These are phyloP conservation scores for Suhomyces wounanorum DNA, from an alignment of 1,139 yeast species.

Conservation along the genomic window DNA sequence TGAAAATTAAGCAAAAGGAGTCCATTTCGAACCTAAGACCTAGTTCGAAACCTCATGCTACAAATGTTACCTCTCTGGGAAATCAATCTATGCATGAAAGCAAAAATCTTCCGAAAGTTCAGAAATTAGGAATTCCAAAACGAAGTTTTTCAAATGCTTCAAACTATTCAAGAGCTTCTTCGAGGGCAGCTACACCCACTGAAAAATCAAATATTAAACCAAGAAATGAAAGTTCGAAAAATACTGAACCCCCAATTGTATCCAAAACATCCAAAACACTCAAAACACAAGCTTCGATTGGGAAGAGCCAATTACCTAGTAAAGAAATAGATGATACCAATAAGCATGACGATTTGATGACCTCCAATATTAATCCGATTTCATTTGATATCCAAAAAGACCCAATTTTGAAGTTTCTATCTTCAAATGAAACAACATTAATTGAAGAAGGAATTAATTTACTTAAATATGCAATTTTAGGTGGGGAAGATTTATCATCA, in stretches of 20 bases:
- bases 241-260: background rate
- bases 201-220: slow-evolving; percentile 6
- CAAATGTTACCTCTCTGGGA: background rate
- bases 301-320: background rate
- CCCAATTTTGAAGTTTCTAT: slow-evolving; percentile 39
- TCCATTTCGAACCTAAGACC: slow-evolving; percentile 24
- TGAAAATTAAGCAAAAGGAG: slow-evolving; percentile 27
- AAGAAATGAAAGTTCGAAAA: background rate
- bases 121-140: slow-evolving; percentile 7
- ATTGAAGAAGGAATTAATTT: slow-evolving; percentile 40
- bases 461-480: slow-evolving; percentile 41
- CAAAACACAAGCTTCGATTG: background rate
- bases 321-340: background rate
- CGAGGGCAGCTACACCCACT: slow-evolving; percentile 11
- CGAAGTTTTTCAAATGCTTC: slow-evolving; percentile 10
- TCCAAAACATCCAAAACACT: background rate
- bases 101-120: background rate
- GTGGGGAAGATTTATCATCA: slow-evolving; percentile 36
- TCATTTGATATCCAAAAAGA: slow-evolving; percentile 32
- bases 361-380: background rate
- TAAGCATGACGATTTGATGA: background rate
- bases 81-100: background rate
- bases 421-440: slow-evolving; percentile 31
- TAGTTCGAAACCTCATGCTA: slow-evolving; percentile 22
- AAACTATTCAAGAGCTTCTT: background rate